Percentiles rank a stretch among this genome's conserved stretches.
Evolutionary conservation across 768 basidiomycete genomes (phyloP).

Genomic region (Lactarius psammicola): DNA sequence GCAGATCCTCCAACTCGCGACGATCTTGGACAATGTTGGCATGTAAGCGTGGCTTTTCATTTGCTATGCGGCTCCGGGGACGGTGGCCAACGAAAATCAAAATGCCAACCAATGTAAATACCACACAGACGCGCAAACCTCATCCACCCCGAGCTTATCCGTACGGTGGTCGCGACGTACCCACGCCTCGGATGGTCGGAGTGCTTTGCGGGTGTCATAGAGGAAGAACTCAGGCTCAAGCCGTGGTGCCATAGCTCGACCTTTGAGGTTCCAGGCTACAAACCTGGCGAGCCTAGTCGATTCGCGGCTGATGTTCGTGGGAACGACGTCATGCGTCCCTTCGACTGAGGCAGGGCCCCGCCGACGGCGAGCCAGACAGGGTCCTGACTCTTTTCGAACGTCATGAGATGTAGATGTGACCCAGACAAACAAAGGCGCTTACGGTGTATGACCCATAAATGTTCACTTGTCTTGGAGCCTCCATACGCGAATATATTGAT

Average conservation of each 20-base stretch:
- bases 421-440: conserved; percentile 4
- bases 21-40: conserved; percentile 48
- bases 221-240: conserved; percentile 46
- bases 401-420: neutral
- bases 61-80: neutral
- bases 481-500: neutral
- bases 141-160: conserved; percentile 42
- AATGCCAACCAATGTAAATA: neutral
- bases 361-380: neutral
- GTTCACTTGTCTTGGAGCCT: neutral
- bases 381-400: neutral
- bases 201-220: conserved; percentile 44
- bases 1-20: conserved; percentile 50
- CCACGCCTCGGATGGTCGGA: conserved; percentile 49
- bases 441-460: neutral
- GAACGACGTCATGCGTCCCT: conserved; percentile 44
- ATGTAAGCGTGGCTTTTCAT: conserved; percentile 35
- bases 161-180: conserved; percentile 41
- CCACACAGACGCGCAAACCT: conserved; percentile 44
- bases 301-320: conserved; percentile 49
- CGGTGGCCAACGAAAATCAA: neutral
- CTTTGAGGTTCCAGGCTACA: conserved; percentile 49
- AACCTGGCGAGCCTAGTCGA: conserved; percentile 43
- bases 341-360: conserved; percentile 34
- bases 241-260: conserved; percentile 52